Conservation (phyloP, 345 rosid genomes). For the Gossypium raimondii region DNA sequence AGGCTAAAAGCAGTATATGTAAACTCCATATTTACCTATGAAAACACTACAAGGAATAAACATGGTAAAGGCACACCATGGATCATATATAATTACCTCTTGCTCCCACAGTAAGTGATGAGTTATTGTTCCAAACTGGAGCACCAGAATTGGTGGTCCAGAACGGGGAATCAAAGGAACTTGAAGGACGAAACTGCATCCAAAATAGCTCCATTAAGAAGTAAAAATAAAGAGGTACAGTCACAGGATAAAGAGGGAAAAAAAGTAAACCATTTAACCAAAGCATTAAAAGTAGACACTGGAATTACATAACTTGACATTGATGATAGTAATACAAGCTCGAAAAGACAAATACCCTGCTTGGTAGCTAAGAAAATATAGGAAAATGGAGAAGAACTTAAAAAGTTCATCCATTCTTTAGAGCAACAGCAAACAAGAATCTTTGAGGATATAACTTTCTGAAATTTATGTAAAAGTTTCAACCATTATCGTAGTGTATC, state of each 20-base stretch:
- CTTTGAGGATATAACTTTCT: background rate
- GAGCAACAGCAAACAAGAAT: background rate
- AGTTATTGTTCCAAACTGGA: background rate
- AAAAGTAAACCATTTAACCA: background rate
- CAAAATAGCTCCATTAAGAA: background rate
- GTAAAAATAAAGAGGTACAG: background rate
- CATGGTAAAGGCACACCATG: background rate
- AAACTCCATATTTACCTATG: background rate
- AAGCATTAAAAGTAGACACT: background rate
- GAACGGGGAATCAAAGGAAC: background rate
- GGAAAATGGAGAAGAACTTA: background rate
- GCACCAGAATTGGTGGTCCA: background rate
- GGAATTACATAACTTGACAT: background rate
- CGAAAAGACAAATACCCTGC: background rate
- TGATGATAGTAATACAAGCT: background rate
- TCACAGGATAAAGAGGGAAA: background rate
- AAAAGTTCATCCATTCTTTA: background rate
- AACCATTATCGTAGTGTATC: background rate
- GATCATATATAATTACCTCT: background rate
- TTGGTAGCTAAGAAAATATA: background rate
- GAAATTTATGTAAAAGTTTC: background rate
- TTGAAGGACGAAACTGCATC: background rate
- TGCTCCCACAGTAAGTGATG: background rate
- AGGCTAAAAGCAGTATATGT: background rate
- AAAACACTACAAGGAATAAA: background rate